Base-by-base conservation (phyloP, 495 filamentous ascomycete species). In the Hypoxylon trugodes region DNA sequence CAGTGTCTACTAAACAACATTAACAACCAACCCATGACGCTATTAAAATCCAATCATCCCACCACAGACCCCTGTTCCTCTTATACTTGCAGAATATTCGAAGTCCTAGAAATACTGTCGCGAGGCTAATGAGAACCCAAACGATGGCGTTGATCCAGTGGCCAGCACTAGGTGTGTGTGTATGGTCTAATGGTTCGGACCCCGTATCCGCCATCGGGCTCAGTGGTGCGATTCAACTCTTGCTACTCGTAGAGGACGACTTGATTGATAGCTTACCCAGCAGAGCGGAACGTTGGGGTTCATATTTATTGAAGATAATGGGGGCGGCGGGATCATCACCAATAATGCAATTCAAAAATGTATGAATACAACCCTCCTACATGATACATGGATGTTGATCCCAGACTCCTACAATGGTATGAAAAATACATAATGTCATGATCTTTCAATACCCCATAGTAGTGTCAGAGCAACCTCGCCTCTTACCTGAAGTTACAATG, bases 1-100 rank as follows among this genome's bases (percentile, higher is more conserved):
- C 6, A 6, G 15, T 22, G 13, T 19, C 40, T n/a, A n/a, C n/a
- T n/a, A n/a, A 3, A 19, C 32, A 22, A 13, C 36, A 6, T 22
- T 15, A 46, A n/a, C 6, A 0, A 65, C 69, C 15, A 25, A 75
- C 73, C 74, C 73, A 77, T 13, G 71, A 69, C n/a, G 49, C 68
- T 43, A 75, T 65, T 10, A 75, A 66, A 12, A 76, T 22, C 7
- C 41, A 59, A 33, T 76, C 74, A 41, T 76, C 75, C 61, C 68
- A 74, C 68, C 73, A 73, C 7, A 76, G 51, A 1, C 62, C 51
- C 6, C 63, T 50, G n/a, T 57, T 33, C 15, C 65, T 55, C 7
- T 47, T 49, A 16, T 55, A 50, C 16, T 72, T 69, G 59, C 70
- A 74, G 62, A 72, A 76, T 3, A 73, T 9, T n/a, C 75, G 71